Evolutionary conservation across 2,329 filamentous ascomycete species (phyloP), one percentile per base, ranked within the genome.

Genomic region (Blumeria graminis): DNA sequence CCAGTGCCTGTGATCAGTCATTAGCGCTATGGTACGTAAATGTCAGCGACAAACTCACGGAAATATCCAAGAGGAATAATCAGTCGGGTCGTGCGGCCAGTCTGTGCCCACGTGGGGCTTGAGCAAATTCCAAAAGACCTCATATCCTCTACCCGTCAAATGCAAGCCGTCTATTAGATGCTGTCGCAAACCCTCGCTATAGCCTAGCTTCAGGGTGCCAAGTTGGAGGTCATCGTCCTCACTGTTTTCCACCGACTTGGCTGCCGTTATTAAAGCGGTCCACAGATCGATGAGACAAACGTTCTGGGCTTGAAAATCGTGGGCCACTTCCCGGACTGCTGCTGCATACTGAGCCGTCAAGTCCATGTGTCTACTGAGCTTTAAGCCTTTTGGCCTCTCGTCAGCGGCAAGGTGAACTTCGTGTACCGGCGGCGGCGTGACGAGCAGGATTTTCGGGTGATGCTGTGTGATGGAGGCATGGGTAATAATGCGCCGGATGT

Each of bases 361-460:
- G 63, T 68, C 77, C 63, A 68, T 86, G 66, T 72, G 85, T 71
- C 71, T 75, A 61, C 55, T 77, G 71, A 63, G 69, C 74, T 61
- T 55, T 28, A 51, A 2, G 14, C 63, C 59, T 56, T 60, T 60
- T 22, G 69, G 65, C 33, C 66, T 14, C 55, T 65, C 60, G 63
- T 63, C 39, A 60, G 58, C 56, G 65, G 67, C 56, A 67, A 69
- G 55, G 61, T 71, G 51, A 58, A 64, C 58, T 66, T 65, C 82
- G 63, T 94, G 84, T 55, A 93, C 69, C 0, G 88, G 88, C 1
- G 89, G 86, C 32, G 90, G 87, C 0, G 86, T 84, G 52, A 95
- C 74, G 6, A 96, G 71, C 48, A 95, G 73, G 56, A 88, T 81
- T 55, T 77, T 79, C 32, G 85, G 80, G 38, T 76, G 74, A 64